These are phyloP conservation scores for Neurospora sp. DNA, from an alignment of 495 filamentous ascomycete genomes.

Conservation along the genomic window DNA sequence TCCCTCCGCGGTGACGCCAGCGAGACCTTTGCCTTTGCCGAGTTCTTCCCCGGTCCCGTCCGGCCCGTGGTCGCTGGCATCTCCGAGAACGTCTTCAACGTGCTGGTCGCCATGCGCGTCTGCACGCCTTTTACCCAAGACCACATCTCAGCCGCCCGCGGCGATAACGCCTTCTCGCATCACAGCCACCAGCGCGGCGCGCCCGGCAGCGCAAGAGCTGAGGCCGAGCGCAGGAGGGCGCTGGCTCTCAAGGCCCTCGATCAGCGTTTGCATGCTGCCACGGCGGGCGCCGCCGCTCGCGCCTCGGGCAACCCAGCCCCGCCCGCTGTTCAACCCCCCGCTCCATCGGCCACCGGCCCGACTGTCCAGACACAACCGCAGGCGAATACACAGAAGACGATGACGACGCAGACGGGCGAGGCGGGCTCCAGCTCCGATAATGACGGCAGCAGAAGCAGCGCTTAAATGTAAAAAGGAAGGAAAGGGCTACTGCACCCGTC, in stretches of 20 bases:
- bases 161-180: constrained; percentile 18
- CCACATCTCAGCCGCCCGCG: constrained; percentile 64
- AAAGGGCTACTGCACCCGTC: not conserved
- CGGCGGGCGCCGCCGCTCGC: constrained; percentile 38
- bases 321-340: constrained; percentile 27
- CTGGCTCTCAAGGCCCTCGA: constrained; percentile 86
- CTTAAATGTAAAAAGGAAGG: not conserved
- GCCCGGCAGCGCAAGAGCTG: constrained; percentile 69
- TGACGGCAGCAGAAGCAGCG: constrained; percentile 31
- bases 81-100: constrained; percentile 61
- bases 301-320: constrained; percentile 25
- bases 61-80: constrained; percentile 67
- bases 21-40: constrained; percentile 89
- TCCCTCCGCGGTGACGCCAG: constrained; percentile 75
- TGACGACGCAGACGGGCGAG: constrained; percentile 39
- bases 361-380: constrained; percentile 41
- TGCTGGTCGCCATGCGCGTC: constrained; percentile 61
- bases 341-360: constrained; percentile 30
- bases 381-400: constrained; percentile 34
- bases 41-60: constrained; percentile 85
- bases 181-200: constrained; percentile 43
- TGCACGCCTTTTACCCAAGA: constrained; percentile 81
- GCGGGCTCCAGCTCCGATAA: constrained; percentile 60
- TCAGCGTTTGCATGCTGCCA: constrained; percentile 78
- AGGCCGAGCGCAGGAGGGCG: constrained; percentile 83